Evolutionary conservation across 2,329 filamentous ascomycete species (phyloP).

Genomic region (Leptographium radiaticola): DNA sequence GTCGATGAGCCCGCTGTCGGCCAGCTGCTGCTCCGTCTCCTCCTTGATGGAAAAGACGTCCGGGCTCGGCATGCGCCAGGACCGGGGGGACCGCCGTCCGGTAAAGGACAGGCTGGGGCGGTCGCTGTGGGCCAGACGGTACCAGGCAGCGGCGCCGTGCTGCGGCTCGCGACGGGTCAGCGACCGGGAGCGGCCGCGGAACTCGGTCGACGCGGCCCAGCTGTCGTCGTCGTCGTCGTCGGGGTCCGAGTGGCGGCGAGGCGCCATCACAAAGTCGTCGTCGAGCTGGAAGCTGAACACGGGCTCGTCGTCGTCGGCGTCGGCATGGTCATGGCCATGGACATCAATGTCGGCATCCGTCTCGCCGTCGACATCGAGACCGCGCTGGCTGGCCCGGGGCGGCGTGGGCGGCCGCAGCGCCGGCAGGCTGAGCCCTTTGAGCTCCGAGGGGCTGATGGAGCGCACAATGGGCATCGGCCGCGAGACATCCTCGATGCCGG

Average conservation of each 20-base stretch:
- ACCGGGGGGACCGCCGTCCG: constrained; percentile 26
- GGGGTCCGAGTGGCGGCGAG: constrained; percentile 12
- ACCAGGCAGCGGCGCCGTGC: no score
- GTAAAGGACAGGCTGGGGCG: constrained; percentile 12
- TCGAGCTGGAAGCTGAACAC: neutral
- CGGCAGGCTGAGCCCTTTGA: constrained; percentile 32
- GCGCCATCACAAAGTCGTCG: neutral
- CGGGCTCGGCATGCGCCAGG: constrained; percentile 45
- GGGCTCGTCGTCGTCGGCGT: constrained; percentile 24
- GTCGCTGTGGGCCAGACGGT: constrained; percentile 6
- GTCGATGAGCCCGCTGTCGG: constrained; percentile 11
- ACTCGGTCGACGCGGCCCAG: neutral
- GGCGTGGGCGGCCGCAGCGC: constrained; percentile 26
- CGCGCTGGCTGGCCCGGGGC: constrained; percentile 14
- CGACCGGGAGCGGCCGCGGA: no score
- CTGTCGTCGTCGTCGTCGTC: constrained; percentile 13
- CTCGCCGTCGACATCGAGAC: neutral
- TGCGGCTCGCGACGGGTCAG: no score
- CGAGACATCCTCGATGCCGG: constrained; percentile 40
- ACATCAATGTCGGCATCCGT: constrained; percentile 16
- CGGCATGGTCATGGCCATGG: constrained; percentile 22
- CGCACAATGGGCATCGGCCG: constrained; percentile 33
- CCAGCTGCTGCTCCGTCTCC: constrained; percentile 40
- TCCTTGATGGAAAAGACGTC: constrained; percentile 49
- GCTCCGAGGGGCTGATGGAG: constrained; percentile 43